Conservation (phyloP, 2,329 filamentous ascomycete genomes). For the Colletotrichum lupini region DNA sequence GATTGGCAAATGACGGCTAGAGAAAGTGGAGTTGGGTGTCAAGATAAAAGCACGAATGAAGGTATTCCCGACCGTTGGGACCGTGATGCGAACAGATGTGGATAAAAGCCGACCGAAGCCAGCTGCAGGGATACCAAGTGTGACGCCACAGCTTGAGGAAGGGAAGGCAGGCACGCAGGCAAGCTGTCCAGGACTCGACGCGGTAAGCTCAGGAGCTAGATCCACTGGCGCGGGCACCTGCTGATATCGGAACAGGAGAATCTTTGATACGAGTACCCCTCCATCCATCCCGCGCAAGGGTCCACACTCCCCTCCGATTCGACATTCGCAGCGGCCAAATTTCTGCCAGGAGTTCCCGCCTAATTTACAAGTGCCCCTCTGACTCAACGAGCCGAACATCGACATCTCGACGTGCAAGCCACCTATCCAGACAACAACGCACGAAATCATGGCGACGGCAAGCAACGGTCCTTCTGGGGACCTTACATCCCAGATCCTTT, state of each 20-base stretch:
- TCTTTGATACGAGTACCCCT: constrained; percentile 34
- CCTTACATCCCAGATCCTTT: constrained; percentile 73
- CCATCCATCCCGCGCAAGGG: constrained; percentile 24
- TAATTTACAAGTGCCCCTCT: constrained; percentile 26
- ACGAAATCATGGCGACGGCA: constrained; percentile 55
- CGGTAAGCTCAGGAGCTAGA: not conserved
- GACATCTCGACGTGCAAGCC: constrained; percentile 17
- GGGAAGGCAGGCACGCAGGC: not conserved
- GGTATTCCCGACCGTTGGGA: constrained; percentile 22
- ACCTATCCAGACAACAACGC: constrained; percentile 8
- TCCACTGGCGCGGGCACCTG: not conserved
- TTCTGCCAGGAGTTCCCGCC: constrained; percentile 34
- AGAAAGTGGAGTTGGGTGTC: not conserved
- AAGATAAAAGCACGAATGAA: constrained; percentile 8
- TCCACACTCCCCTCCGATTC: constrained; percentile 34
- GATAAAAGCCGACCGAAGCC: constrained; percentile 20
- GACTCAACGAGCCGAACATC: constrained; percentile 31
- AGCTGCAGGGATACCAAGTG: constrained; percentile 32
- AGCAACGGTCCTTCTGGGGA: constrained; percentile 58
- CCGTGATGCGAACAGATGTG: constrained; percentile 17
- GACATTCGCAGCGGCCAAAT: constrained; percentile 20
- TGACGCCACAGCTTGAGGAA: constrained; percentile 29
- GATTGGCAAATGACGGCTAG: not conserved
- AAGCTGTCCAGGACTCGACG: not conserved
- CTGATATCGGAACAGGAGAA: constrained; percentile 12